phyloP scores from a whole-genome alignment of 2,329 filamentous ascomycete species.

The Sphaerulina musiva region DNA sequence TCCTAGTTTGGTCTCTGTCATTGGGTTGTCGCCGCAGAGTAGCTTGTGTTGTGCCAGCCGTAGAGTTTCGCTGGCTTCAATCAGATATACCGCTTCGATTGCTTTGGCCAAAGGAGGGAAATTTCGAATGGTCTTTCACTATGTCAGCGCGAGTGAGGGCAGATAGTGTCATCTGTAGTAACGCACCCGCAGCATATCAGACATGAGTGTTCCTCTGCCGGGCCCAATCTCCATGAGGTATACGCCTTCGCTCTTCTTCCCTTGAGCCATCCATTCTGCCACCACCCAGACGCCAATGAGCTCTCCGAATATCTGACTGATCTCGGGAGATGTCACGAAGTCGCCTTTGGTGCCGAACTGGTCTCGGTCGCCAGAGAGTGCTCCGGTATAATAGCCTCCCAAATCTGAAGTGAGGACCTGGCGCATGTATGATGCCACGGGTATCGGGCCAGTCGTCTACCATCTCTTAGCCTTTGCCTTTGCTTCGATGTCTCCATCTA shows the following conservation, averaged over 20 bases:
- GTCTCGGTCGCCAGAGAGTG: slow-evolving; percentile 60
- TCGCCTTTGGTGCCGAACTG: slow-evolving; percentile 92
- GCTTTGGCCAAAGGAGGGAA: slow-evolving; percentile 72
- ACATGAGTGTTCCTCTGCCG: slow-evolving; percentile 91
- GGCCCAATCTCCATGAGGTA: slow-evolving; percentile 92
- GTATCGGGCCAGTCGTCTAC: slow-evolving; percentile 79
- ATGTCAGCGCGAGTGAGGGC: slow-evolving; percentile 9
- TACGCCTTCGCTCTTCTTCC: slow-evolving; percentile 63
- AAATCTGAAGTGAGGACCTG: slow-evolving; percentile 90
- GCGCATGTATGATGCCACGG: slow-evolving; percentile 93
- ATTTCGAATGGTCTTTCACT: slow-evolving; percentile 65
- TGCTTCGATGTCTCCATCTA: not conserved
- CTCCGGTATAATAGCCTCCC: slow-evolving; percentile 85
- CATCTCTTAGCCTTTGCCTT: slow-evolving; percentile 9
- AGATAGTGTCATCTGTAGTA: too few species aligned
- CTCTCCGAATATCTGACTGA: slow-evolving; percentile 95
- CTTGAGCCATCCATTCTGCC: slow-evolving; percentile 93
- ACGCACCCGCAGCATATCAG: slow-evolving; percentile 76
- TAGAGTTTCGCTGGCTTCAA: slow-evolving; percentile 82
- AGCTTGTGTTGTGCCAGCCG: slow-evolving; percentile 70
- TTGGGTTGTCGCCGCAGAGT: slow-evolving; percentile 66
- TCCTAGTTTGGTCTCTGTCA: slow-evolving; percentile 66
- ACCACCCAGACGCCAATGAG: slow-evolving; percentile 91
- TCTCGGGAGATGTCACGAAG: slow-evolving; percentile 95
- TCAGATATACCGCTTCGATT: slow-evolving; percentile 83